phyloP scores from a whole-genome alignment of 352 stramenopile species.

The Pythium apleroticum region DNA sequence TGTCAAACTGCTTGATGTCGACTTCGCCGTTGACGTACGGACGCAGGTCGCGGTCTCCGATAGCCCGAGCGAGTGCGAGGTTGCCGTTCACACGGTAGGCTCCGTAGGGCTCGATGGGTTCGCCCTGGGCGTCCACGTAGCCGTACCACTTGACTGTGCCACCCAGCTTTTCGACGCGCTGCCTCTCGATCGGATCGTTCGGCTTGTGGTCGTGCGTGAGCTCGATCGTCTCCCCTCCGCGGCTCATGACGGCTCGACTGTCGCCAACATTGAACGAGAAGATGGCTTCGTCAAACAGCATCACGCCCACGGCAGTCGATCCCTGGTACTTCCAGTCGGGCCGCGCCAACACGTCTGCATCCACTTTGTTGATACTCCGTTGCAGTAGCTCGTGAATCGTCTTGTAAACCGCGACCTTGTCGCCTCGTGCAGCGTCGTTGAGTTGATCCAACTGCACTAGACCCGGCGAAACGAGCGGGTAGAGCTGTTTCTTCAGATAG shows the following conservation, averaged over 20 bases:
- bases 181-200: slow-evolving; percentile 75
- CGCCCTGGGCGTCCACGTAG: slow-evolving; percentile 76
- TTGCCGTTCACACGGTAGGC: slow-evolving; percentile 93
- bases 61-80: slow-evolving; percentile 87
- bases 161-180: slow-evolving; percentile 75
- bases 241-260: slow-evolving; percentile 92
- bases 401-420: slow-evolving; percentile 30
- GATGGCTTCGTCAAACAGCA: slow-evolving; percentile 76
- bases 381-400: slow-evolving; percentile 45
- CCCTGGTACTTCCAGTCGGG: slow-evolving; percentile 81
- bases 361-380: slow-evolving; percentile 48
- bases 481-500: slow-evolving; percentile 66
- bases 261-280: slow-evolving; percentile 94
- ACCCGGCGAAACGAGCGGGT: slow-evolving; percentile 47
- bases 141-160: slow-evolving; percentile 91
- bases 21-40: slow-evolving; percentile 84
- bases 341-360: slow-evolving; percentile 58
- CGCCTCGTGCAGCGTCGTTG: slow-evolving; percentile 21
- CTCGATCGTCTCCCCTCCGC: slow-evolving; percentile 63
- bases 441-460: slow-evolving; percentile 48
- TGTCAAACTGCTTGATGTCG: slow-evolving; percentile 77
- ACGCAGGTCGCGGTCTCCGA: slow-evolving; percentile 88
- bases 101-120: slow-evolving; percentile 88
- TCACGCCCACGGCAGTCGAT: slow-evolving; percentile 70
- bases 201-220: slow-evolving; percentile 91